A percentile compares a stretch with the other conserved stretches of the same genome.
Conservation (phyloP, 129 eudicot genomes). For the Tagetes patula region DNA sequence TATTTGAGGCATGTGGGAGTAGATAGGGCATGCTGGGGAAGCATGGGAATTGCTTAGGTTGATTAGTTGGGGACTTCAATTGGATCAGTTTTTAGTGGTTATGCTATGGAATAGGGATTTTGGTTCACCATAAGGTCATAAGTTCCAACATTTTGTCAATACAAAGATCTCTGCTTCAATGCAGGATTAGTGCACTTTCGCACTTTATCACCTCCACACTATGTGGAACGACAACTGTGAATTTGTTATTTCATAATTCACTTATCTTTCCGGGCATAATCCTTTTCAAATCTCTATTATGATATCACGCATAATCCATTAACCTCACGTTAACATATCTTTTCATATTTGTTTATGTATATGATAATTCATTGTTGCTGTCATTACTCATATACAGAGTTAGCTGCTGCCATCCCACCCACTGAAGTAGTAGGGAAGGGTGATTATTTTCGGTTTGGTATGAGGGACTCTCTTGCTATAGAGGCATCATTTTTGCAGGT, state of each 20-base stretch:
- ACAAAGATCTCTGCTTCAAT: not conserved
- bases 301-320: constrained; percentile 15
- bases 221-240: not conserved
- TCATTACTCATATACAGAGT: constrained; percentile 47
- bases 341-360: constrained; percentile 6
- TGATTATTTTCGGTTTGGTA: constrained; percentile 94
- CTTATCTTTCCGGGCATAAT: not conserved
- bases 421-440: constrained; percentile 90
- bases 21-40: not conserved
- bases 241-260: not conserved
- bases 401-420: constrained; percentile 81
- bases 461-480: constrained; percentile 99
- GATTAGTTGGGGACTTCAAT: not conserved
- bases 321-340: not conserved
- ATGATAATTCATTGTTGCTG: constrained; percentile 16
- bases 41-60: not conserved
- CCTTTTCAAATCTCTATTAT: not conserved
- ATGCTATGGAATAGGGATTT: not conserved
- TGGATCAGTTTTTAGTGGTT: constrained; percentile 4
- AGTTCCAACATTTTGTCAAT: constrained; percentile 1
- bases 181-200: not conserved
- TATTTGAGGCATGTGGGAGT: not conserved
- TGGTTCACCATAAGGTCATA: not conserved
- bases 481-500: constrained; percentile 99
- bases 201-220: not conserved